A percentile compares a stretch with the other conserved stretches of the same genome.
These are phyloP conservation scores for Lolium perenne DNA, from an alignment of 176 grass and related monocot species.

Conservation along the genomic window DNA sequence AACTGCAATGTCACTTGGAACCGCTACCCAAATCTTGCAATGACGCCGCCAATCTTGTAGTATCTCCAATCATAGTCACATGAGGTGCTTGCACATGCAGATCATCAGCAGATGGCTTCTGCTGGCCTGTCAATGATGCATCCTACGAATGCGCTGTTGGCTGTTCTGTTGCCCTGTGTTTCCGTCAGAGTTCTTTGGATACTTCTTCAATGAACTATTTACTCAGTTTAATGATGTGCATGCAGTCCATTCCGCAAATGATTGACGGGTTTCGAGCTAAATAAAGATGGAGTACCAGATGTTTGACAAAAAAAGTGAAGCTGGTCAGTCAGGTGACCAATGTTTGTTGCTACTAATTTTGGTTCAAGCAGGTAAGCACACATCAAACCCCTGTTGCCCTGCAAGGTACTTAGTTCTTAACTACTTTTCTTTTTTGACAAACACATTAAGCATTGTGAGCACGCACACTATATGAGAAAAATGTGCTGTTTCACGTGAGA, in stretches of 20 bases:
- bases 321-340: background rate
- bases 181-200: background rate
- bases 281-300: background rate
- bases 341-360: too few relatives aligned
- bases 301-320: constrained; percentile 6
- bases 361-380: background rate
- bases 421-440: constrained; percentile 27
- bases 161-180: too few relatives aligned
- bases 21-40: constrained; percentile 29
- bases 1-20: constrained; percentile 35
- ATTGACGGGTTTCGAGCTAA: background rate
- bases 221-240: background rate
- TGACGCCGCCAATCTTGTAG: background rate
- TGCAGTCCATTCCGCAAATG: background rate
- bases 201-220: background rate
- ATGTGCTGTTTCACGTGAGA: constrained; percentile 43
- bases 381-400: background rate
- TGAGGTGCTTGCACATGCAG: constrained; percentile 45
- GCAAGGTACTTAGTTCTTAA: constrained; percentile 11
- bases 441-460: constrained; percentile 5
- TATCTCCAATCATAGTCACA: constrained; percentile 4
- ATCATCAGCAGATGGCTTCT: background rate
- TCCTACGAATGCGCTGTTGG: background rate
- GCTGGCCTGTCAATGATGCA: background rate
- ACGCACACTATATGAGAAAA: background rate